These are phyloP conservation scores for Salix exigua DNA, from an alignment of 345 rosid genomes.

Conservation along the genomic window DNA sequence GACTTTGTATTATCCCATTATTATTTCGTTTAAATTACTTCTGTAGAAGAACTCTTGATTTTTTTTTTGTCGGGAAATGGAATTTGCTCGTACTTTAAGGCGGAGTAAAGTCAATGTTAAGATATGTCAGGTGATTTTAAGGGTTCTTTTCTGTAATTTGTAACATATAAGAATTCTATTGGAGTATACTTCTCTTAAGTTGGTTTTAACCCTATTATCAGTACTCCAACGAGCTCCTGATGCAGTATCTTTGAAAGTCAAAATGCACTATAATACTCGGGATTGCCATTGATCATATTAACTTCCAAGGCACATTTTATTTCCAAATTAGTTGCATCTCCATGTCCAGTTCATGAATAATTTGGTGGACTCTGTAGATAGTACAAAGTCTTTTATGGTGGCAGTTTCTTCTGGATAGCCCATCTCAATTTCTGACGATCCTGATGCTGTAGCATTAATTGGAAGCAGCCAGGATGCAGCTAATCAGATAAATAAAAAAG, in stretches of 20 bases:
- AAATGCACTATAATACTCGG: constrained; percentile 83
- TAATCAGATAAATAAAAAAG: constrained; percentile 70
- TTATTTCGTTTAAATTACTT: neutral
- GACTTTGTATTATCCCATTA: neutral
- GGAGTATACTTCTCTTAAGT: constrained; percentile 10
- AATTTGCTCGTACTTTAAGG: constrained; percentile 84
- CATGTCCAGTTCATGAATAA: neutral
- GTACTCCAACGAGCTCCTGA: constrained; percentile 90
- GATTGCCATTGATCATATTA: constrained; percentile 78
- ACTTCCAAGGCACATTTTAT: constrained; percentile 65
- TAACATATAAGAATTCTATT: neutral
- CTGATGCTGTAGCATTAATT: constrained; percentile 68
- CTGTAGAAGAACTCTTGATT: neutral
- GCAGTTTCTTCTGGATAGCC: constrained; percentile 96
- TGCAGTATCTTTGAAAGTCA: constrained; percentile 79
- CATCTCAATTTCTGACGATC: constrained; percentile 69
- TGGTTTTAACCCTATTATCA: constrained; percentile 33
- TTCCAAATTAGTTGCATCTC: constrained; percentile 6
- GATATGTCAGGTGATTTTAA: constrained; percentile 69
- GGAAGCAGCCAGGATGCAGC: constrained; percentile 72
- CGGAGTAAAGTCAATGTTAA: constrained; percentile 83
- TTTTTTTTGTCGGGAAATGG: constrained; percentile 72
- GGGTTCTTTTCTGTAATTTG: neutral
- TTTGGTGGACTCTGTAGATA: neutral
- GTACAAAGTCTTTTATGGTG: constrained; percentile 16